Conservation (phyloP, 192 early-diverging fungal species). For the Umbelopsis sp. region DNA sequence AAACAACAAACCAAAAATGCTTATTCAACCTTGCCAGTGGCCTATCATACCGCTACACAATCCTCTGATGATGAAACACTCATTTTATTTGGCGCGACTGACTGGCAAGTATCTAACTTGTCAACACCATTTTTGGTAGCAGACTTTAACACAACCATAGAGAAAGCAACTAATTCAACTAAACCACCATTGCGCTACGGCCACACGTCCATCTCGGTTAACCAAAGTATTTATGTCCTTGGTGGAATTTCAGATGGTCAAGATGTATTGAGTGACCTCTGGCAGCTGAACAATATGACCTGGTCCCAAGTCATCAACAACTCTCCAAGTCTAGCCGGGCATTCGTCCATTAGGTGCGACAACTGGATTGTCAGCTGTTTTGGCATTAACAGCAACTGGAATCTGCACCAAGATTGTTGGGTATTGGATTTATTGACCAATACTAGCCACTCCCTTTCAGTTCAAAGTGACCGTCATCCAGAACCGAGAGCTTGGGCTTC, state of each 20-base stretch:
- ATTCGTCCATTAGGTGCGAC: slow-evolving; percentile 3
- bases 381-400: background rate
- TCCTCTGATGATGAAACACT: background rate
- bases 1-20: background rate
- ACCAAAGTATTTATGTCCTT: background rate
- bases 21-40: background rate
- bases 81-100: background rate
- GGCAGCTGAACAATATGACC: background rate
- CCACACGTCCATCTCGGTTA: background rate
- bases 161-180: background rate
- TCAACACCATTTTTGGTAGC: background rate
- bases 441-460: background rate
- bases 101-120: background rate
- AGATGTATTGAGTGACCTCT: background rate
- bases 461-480: background rate
- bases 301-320: background rate
- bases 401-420: background rate
- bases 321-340: background rate
- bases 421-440: background rate
- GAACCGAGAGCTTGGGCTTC: background rate
- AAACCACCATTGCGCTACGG: background rate
- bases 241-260: background rate
- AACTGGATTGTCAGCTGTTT: slow-evolving; percentile 20
- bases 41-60: background rate
- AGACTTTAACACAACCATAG: background rate